Conservation (phyloP, 2,329 filamentous ascomycete species). For the Penicillium sp. region DNA sequence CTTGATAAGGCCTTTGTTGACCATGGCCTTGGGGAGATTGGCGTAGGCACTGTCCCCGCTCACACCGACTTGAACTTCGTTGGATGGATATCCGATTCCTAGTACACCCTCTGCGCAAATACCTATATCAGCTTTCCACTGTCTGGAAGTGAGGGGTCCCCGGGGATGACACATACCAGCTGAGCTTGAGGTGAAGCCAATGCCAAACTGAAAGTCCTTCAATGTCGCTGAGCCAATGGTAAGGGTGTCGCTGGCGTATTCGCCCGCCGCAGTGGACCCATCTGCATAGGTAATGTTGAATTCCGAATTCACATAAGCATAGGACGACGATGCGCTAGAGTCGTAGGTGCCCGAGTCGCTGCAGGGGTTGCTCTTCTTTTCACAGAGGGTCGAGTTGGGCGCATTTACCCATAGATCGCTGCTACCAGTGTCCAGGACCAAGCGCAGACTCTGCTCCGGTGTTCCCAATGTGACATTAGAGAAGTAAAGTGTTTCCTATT, state of each 20-base stretch:
- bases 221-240: slow-evolving; percentile 54
- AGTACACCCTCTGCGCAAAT: slow-evolving; percentile 67
- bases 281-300: slow-evolving; percentile 92
- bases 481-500: slow-evolving; percentile 58
- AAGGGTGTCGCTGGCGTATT: slow-evolving; percentile 78
- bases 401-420: slow-evolving; percentile 65
- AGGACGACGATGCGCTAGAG: slow-evolving; percentile 69
- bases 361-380: slow-evolving; percentile 45
- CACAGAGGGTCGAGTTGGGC: slow-evolving; percentile 53
- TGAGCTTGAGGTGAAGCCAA: slow-evolving; percentile 59
- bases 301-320: slow-evolving; percentile 68
- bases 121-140: not conserved
- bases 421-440: slow-evolving; percentile 65
- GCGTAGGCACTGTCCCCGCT: slow-evolving; percentile 57
- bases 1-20: slow-evolving; percentile 60
- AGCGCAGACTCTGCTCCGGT: slow-evolving; percentile 55
- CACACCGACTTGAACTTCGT: slow-evolving; percentile 65
- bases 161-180: slow-evolving; percentile 31
- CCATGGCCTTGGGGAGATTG: slow-evolving; percentile 70
- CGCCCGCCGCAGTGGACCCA: slow-evolving; percentile 72
- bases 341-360: slow-evolving; percentile 54
- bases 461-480: slow-evolving; percentile 61
- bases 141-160: not conserved
- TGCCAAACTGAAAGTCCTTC: slow-evolving; percentile 59
- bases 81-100: slow-evolving; percentile 78